Evolutionary conservation across 2,329 filamentous ascomycete genomes (phyloP), one percentile per base, ranked within the genome.

Genomic region (Knoxdaviesia proteae): DNA sequence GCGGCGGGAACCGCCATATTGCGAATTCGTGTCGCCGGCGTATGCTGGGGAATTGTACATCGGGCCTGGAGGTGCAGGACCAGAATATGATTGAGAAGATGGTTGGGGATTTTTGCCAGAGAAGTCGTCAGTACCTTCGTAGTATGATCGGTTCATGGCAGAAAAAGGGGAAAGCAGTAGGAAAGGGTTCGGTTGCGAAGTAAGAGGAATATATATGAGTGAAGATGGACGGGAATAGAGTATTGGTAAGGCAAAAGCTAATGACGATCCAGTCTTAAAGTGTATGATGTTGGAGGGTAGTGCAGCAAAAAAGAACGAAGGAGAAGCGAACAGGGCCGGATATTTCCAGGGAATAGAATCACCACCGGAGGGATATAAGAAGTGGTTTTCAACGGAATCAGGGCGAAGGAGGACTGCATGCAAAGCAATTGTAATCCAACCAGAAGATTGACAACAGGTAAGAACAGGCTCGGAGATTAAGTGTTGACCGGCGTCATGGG

Each of bases 101-200:
- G 20, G 20, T 20, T 20, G 20, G 29, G 46, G 31, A 31, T 43
- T 35, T 30, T 20, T 39, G 30, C 37, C 44, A 38, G 43, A 44
- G 6, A 40, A 35, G 42, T 47, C 44, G 35, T 41, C 44, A 10
- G 36, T 34, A 10, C 38, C 41, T 32, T 47, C 45, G 36, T 46
- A 44, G 35, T 41, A 44, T 39, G 41, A 34, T 7, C 39, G 36
- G 42, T 42, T 46, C 46, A 47, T 47, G 9, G 20, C 20, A 20
- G 20, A 20, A 20, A 20, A 20, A 3, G 20, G 20, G 20, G 20
- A 20, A 20, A 20, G 20, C 20, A 20, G 20, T 20, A 3, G 20
- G 2, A 20, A 20, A 20, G 20, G 20, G 20, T 20, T 20, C 20
- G 20, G 20, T 20, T 20, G 20, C 3, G 20, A 30, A 30, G 36